Evolutionary conservation across 805 yeast species (phyloP).

Genomic region (Debaryomyces castellii): DNA sequence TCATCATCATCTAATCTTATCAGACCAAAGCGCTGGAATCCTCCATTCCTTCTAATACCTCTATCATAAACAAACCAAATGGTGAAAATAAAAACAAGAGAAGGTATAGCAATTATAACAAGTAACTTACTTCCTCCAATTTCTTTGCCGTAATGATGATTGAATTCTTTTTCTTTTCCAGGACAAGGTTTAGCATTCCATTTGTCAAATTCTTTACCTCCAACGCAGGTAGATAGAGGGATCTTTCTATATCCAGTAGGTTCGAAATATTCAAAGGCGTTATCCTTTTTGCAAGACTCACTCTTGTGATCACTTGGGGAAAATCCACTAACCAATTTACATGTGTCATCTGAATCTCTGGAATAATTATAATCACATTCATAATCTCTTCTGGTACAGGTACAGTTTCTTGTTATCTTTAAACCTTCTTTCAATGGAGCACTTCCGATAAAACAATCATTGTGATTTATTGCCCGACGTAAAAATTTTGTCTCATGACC

Average conservation of each 20-base stretch:
- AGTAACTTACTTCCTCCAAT: slow-evolving; percentile 55
- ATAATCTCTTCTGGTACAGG: slow-evolving; percentile 77
- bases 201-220: slow-evolving; percentile 72
- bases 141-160: slow-evolving; percentile 50
- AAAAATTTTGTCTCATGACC: slow-evolving; percentile 44
- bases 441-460: slow-evolving; percentile 70
- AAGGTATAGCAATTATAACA: slow-evolving; percentile 56
- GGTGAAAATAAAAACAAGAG: slow-evolving; percentile 52
- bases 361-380: slow-evolving; percentile 91
- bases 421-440: slow-evolving; percentile 58
- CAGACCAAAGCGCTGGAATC: slow-evolving; percentile 76
- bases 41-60: slow-evolving; percentile 79
- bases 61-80: slow-evolving; percentile 73
- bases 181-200: slow-evolving; percentile 78
- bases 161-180: slow-evolving; percentile 71
- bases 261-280: slow-evolving; percentile 68
- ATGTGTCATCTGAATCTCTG: slow-evolving; percentile 74
- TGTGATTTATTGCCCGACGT: slow-evolving; percentile 42
- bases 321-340: slow-evolving; percentile 77
- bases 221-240: slow-evolving; percentile 81
- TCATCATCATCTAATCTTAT: slow-evolving; percentile 71
- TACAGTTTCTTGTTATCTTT: slow-evolving; percentile 62
- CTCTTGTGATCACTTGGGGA: slow-evolving; percentile 60
- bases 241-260: slow-evolving; percentile 92
- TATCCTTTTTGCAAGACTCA: slow-evolving; percentile 57